A percentile compares a stretch with the other conserved stretches of the same genome.
These are phyloP conservation scores for Podaxis sp. DNA, from an alignment of 768 basidiomycete genomes.

Conservation along the genomic window DNA sequence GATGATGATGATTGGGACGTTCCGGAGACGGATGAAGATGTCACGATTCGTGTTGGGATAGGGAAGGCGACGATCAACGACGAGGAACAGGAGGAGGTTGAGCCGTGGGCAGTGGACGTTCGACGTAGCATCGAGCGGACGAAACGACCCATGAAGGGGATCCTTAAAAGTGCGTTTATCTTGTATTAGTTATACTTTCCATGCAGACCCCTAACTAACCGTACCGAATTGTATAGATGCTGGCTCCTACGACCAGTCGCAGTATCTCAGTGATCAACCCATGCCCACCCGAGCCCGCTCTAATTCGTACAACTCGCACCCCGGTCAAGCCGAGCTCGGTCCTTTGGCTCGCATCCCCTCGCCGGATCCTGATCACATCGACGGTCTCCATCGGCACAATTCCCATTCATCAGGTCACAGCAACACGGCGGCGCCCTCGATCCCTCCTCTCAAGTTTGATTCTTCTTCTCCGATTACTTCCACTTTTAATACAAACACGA, in stretches of 20 bases:
- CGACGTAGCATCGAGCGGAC: slow-evolving; percentile 71
- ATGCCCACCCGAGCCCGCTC: slow-evolving; percentile 60
- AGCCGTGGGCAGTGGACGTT: slow-evolving; percentile 77
- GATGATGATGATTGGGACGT: slow-evolving; percentile 80
- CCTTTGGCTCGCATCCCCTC: slow-evolving; percentile 81
- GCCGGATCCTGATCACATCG: slow-evolving; percentile 83
- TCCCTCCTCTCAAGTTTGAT: slow-evolving; percentile 64
- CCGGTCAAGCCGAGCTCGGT: slow-evolving; percentile 55
- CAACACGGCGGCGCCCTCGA: slow-evolving; percentile 38
- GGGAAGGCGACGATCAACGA: slow-evolving; percentile 47
- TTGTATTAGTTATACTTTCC: slow-evolving; percentile 8
- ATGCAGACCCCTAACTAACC: not conserved
- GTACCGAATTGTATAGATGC: slow-evolving; percentile 47
- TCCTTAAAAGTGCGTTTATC: slow-evolving; percentile 75
- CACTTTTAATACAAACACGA: slow-evolving; percentile 20
- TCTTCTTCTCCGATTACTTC: slow-evolving; percentile 28
- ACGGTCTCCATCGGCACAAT: slow-evolving; percentile 74
- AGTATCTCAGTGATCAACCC: slow-evolving; percentile 46
- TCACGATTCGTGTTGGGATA: slow-evolving; percentile 66
- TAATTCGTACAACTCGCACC: slow-evolving; percentile 75
- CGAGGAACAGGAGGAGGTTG: slow-evolving; percentile 37
- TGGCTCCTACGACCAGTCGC: slow-evolving; percentile 63
- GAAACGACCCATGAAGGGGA: slow-evolving; percentile 72
- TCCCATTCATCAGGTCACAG: slow-evolving; percentile 50
- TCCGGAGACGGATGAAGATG: slow-evolving; percentile 66